phyloP scores from a whole-genome alignment of 2,329 filamentous ascomycete genomes.

The Mycosphaerelloides madeirae region DNA sequence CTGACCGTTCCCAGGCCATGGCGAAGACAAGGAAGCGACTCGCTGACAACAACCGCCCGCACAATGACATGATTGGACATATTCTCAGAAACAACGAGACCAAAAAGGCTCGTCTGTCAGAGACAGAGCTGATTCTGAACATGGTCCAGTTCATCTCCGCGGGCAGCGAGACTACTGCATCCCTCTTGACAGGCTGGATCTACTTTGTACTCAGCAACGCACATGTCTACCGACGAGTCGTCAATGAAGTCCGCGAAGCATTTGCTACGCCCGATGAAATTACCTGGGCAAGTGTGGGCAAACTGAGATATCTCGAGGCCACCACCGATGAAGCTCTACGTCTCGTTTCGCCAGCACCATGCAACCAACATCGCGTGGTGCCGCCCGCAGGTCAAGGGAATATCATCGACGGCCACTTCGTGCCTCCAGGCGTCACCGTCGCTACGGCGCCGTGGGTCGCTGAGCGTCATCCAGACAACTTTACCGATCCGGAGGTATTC shows the following conservation, averaged over 20 bases:
- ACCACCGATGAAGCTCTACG: conserved; percentile 11
- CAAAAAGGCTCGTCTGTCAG: conserved; percentile 2
- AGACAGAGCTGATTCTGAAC: conserved; percentile 11
- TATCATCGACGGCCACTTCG: conserved; percentile 6
- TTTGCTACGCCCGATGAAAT: conserved; percentile 2
- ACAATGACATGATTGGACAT: conserved; percentile 8
- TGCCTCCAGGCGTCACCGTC: conserved; percentile 2
- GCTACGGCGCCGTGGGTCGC: conserved; percentile 4
- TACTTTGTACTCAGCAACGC: conserved; percentile 6
- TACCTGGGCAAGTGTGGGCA: conserved; percentile 3
- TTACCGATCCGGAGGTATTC: conserved; percentile 21
- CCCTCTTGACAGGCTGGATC: conserved; percentile 7
- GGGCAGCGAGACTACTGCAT: conserved; percentile 10
- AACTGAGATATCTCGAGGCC: conserved; percentile 2
- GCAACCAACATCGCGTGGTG: conserved; percentile 4
- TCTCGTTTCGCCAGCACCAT: conserved; percentile 5
- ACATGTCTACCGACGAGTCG: background rate
- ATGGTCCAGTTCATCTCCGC: conserved; percentile 9
- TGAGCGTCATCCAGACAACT: conserved; percentile 12
- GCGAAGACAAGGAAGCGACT: conserved; percentile 10
- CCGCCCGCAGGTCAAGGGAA: background rate
- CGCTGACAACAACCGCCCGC: background rate
- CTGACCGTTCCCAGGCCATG: conserved; percentile 4
- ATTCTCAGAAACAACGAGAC: conserved; percentile 4
- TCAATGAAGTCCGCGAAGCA: background rate